Base-by-base conservation (phyloP, 371 early-diverging fungal genomes). In the Mucor irregularis region DNA sequence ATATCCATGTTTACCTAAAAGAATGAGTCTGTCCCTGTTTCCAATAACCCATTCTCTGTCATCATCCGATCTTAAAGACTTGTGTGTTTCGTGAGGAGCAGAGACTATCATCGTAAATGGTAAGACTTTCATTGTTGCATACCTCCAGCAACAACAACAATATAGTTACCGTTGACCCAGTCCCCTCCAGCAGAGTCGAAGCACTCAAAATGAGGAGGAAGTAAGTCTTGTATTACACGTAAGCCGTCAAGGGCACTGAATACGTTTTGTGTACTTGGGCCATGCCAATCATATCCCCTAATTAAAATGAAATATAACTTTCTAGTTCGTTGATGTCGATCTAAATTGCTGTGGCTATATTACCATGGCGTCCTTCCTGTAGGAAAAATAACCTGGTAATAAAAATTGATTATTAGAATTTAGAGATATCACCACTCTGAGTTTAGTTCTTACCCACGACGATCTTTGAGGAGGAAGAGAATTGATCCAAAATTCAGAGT, bases 331-430 rank as follows among this genome's bases (percentile, higher is more conserved):
- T n/a, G n/a, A n/a, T n/a, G n/a, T n/a, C n/a, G n/a, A n/a, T n/a
- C n/a, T n/a, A n/a, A n/a, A n/a, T n/a, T n/a, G n/a, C n/a, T n/a
- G n/a, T n/a, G n/a, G n/a, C n/a, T 16, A 31, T 17, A 25, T 56
- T 76, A 85, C 85, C 90, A 89, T 31, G 87, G 69, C 6, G 88
- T 84, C 52, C 88, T 68, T n/a, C 88, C 90, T 0, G 86, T 85
- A 14, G 88, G 90, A n/a, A 73, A 69, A 2, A 82, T 55, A 22
- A 80, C 57, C 80, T 80, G 53, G n/a, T n/a, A n/a, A n/a, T n/a
- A n/a, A n/a, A n/a, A n/a, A n/a, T n/a, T n/a, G n/a, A n/a, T n/a
- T n/a, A n/a, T n/a, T n/a, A n/a, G n/a, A n/a, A n/a, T n/a, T n/a
- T n/a, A n/a, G n/a, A n/a, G n/a, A n/a, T n/a, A n/a, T n/a, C n/a